A percentile compares a stretch with the other conserved stretches of the same genome.
phyloP scores from a whole-genome alignment of 352 stramenopile species.

The Globisporangium emineosum region DNA sequence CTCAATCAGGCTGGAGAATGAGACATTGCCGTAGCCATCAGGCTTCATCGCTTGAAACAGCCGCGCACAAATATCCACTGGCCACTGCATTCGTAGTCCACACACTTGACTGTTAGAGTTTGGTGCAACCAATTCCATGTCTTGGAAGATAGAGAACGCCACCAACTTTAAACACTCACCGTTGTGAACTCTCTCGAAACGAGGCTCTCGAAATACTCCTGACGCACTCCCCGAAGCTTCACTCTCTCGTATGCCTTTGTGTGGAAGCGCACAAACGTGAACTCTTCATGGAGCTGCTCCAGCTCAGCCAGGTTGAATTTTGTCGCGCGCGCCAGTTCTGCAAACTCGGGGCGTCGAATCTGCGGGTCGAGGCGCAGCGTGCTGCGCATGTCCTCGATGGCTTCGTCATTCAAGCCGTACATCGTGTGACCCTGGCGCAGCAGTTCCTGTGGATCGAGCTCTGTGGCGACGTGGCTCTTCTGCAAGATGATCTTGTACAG shows the following conservation, averaged over 20 bases:
- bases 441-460: constrained; percentile 29
- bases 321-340: constrained; percentile 40
- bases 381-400: constrained; percentile 56
- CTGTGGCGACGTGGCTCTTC: constrained; percentile 29
- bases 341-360: constrained; percentile 52
- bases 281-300: constrained; percentile 57
- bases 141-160: neutral
- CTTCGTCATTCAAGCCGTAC: constrained; percentile 57
- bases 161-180: no score
- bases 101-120: neutral
- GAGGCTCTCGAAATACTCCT: constrained; percentile 55
- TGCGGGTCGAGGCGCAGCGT: constrained; percentile 42
- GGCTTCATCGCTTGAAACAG: constrained; percentile 48
- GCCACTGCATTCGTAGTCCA: constrained; percentile 30
- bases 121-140: constrained; percentile 7
- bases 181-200: constrained; percentile 44
- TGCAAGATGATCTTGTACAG: constrained; percentile 65
- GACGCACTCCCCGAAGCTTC: constrained; percentile 45
- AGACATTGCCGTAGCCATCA: constrained; percentile 62
- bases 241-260: constrained; percentile 36
- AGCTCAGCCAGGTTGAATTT: constrained; percentile 58
- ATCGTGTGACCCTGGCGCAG: constrained; percentile 36
- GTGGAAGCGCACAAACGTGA: constrained; percentile 58
- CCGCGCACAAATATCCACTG: constrained; percentile 32
- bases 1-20: constrained; percentile 59